phyloP scores from a whole-genome alignment of 768 basidiomycete genomes.

The Lentinula lateritia region DNA sequence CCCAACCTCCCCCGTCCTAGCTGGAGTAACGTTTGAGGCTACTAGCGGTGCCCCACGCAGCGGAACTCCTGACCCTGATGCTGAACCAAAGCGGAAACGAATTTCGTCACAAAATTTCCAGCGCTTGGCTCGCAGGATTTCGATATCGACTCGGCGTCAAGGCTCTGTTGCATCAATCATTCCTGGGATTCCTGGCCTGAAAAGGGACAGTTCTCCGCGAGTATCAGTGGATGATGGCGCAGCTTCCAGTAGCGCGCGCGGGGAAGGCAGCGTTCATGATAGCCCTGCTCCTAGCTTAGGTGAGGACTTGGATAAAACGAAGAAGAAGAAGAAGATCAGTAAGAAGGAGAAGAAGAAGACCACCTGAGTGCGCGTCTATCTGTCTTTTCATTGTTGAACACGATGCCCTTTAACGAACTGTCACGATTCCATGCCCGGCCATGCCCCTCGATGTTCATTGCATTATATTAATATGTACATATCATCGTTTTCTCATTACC shows the following conservation, averaged over 20 bases:
- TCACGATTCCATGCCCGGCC: conserved; percentile 13
- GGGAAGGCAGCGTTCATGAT: conserved; percentile 31
- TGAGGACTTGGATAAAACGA: conserved; percentile 47
- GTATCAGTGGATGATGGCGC: conserved; percentile 39
- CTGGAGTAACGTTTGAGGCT: conserved; percentile 63
- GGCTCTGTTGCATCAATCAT: conserved; percentile 46
- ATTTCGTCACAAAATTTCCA: conserved; percentile 87
- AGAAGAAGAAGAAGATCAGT: conserved; percentile 62
- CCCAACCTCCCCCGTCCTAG: conserved; percentile 18
- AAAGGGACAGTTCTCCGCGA: conserved; percentile 38
- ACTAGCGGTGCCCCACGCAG: conserved; percentile 57
- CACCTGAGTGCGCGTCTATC: conserved; percentile 13
- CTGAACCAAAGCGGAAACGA: conserved; percentile 74
- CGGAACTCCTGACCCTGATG: conserved; percentile 67
- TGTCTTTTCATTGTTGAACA: conserved; percentile 6
- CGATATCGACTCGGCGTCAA: conserved; percentile 55
- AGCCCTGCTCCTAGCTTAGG: conserved; percentile 53
- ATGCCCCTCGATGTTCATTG: background rate
- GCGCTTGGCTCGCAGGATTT: conserved; percentile 69
- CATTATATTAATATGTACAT: background rate
- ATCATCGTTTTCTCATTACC: background rate
- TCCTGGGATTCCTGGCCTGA: conserved; percentile 47
- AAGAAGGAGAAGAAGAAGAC: conserved; percentile 40
- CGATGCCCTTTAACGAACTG: conserved; percentile 20
- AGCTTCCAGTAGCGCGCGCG: conserved; percentile 34